phyloP scores from a whole-genome alignment of 1,139 yeast genomes.

The Waltiozyma solani region DNA sequence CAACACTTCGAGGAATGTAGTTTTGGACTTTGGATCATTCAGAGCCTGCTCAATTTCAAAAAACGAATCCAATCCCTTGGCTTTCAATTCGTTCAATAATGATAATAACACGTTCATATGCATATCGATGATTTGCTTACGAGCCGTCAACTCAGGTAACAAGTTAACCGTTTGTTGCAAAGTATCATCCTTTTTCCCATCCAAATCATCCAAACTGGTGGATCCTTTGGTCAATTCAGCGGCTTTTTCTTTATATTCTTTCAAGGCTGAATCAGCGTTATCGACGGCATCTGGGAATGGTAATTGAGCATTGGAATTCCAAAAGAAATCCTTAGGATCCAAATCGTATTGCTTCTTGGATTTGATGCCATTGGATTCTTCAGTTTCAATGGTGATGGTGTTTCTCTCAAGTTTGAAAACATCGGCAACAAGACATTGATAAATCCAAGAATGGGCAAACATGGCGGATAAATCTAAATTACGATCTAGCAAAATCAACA shows the following conservation, averaged over 20 bases:
- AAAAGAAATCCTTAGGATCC: conserved; percentile 88
- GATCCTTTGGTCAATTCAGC: conserved; percentile 74
- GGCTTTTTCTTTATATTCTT: conserved; percentile 78
- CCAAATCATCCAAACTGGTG: conserved; percentile 63
- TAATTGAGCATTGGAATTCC: conserved; percentile 73
- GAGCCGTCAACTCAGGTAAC: conserved; percentile 82
- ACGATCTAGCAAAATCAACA: conserved; percentile 75
- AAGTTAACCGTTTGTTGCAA: conserved; percentile 84
- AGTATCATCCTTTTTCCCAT: conserved; percentile 58
- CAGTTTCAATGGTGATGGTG: conserved; percentile 51
- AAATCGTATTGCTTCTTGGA: conserved; percentile 61
- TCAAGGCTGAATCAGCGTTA: conserved; percentile 78
- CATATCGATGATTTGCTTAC: conserved; percentile 84
- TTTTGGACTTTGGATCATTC: conserved; percentile 49
- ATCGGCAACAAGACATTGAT: conserved; percentile 93
- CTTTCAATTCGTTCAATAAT: conserved; percentile 71
- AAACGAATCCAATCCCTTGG: conserved; percentile 77
- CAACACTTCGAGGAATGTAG: conserved; percentile 49
- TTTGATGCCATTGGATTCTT: conserved; percentile 27
- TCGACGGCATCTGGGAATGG: conserved; percentile 99
- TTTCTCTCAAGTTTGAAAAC: conserved; percentile 77
- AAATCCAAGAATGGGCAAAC: conserved; percentile 97
- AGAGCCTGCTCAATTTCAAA: conserved; percentile 87
- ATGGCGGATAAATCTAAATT: conserved; percentile 84
- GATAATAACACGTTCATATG: conserved; percentile 94